Percentiles rank a stretch among this genome's conserved stretches.
These are phyloP conservation scores for Tulasnella sp. DNA, from an alignment of 768 basidiomycete species.

Conservation along the genomic window DNA sequence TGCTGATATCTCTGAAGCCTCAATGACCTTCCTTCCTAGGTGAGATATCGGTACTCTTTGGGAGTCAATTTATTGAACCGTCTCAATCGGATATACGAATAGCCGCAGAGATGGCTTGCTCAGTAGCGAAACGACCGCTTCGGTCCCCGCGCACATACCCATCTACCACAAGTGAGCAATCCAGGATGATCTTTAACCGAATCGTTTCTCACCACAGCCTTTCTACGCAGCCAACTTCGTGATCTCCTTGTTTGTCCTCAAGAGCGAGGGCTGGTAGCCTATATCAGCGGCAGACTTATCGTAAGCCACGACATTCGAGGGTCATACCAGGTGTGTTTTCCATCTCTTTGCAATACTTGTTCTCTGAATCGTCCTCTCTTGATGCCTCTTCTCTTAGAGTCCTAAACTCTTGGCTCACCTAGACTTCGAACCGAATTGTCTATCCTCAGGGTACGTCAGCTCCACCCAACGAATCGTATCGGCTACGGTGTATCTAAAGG, in stretches of 20 bases:
- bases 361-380: neutral
- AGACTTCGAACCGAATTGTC: constrained; percentile 29
- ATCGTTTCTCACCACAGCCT: neutral
- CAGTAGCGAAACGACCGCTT: constrained; percentile 15
- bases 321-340: neutral
- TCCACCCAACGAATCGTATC: neutral
- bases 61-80: neutral
- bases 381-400: neutral
- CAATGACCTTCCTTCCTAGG: neutral
- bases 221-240: constrained; percentile 23
- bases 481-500: neutral
- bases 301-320: constrained; percentile 14
- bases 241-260: constrained; percentile 30
- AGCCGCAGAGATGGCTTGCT: constrained; percentile 12
- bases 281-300: constrained; percentile 26
- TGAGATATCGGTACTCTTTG: neutral
- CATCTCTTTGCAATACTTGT: neutral
- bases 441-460: constrained; percentile 29
- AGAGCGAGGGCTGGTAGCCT: constrained; percentile 22
- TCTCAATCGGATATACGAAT: neutral
- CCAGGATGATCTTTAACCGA: neutral
- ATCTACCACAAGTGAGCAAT: constrained; percentile 22
- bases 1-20: neutral
- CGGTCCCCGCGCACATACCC: constrained; percentile 15
- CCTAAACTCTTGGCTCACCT: constrained; percentile 9